Evolutionary conservation across 176 grass and related monocot genomes (phyloP), one percentile per base, ranked within the genome.

Genomic region (Eleusine coracana): DNA sequence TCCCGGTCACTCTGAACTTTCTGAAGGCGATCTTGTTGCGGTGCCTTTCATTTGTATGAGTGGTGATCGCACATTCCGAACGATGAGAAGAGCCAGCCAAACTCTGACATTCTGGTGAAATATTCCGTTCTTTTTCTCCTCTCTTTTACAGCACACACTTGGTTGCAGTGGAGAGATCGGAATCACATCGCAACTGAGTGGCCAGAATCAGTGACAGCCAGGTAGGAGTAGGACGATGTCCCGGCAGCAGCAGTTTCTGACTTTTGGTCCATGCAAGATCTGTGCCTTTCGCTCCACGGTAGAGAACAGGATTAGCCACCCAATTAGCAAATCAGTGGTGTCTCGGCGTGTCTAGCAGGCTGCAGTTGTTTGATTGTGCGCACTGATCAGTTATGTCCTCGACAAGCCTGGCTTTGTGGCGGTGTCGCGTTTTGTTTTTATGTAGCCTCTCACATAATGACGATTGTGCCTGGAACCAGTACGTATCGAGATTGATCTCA

Each of bases 211-310:
- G 31, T 41, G 69, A n/a, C 69, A 9, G 29, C 17, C 55, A 15
- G 10, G 0, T 2, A 9, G 38, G 14, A 7, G 21, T 17, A 18
- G 2, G 18, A 42, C 7, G 46, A 73, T 31, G 31, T 31, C 34
- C 70, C 10, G 6, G 31, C 70, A 76, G 62, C 71, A 63, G 65
- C 72, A 70, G 65, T 77, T 87, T 52, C 73, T 65, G 79, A 87
- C 65, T 87, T 76, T 76, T 23, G 64, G 27, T 28, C 7, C 23
- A 55, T 18, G 4, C 16, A 6, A 55, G 16, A 18, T 41, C 76
- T 34, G 31, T 34, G 31, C 31, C 31, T 82, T 16, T 40, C 31
- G 60, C 71, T 76, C 41, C 41, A 44, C 3, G 3, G 41, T 1
- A 44, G 5, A 44, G 41, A 44, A 44, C 41, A 44, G 41, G 41